A percentile compares a stretch with the other conserved stretches of the same genome.
Evolutionary conservation across 768 basidiomycete species (phyloP).

Genomic region (Macrolepiota albuminosa): DNA sequence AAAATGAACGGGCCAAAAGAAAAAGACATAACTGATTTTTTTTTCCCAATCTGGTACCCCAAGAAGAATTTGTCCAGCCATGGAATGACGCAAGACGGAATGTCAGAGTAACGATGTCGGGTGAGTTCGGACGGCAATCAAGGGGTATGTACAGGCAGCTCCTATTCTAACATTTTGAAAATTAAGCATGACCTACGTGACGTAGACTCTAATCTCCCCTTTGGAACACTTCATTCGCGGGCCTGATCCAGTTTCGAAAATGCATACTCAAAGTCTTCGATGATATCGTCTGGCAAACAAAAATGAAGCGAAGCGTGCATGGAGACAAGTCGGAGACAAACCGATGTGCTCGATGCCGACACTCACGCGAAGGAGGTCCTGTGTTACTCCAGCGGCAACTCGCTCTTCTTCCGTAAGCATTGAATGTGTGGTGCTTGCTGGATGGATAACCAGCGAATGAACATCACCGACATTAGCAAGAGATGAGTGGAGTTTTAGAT

Average conservation of each 20-base stretch:
- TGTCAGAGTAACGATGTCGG: too few relatives aligned
- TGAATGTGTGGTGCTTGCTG: conserved; percentile 59
- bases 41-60: too few relatives aligned
- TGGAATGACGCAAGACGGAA: too few relatives aligned
- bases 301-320: not conserved
- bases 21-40: too few relatives aligned
- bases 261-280: conserved; percentile 7
- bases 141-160: too few relatives aligned
- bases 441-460: conserved; percentile 61
- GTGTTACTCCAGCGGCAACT: conserved; percentile 45
- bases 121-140: too few relatives aligned
- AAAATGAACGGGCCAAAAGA: too few relatives aligned
- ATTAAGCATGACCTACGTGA: too few relatives aligned
- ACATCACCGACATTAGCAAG: conserved; percentile 41
- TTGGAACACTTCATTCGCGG: not conserved
- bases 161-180: too few relatives aligned
- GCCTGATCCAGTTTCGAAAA: conserved; percentile 1
- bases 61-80: too few relatives aligned
- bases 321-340: not conserved
- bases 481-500: conserved; percentile 31
- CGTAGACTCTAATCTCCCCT: too few relatives aligned
- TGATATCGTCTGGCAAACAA: conserved; percentile 8
- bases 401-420: conserved; percentile 50
- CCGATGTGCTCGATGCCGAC: conserved; percentile 14
- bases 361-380: conserved; percentile 54